These are phyloP conservation scores for Beta macrorhiza DNA, from an alignment of 179 eudicot species.

Conservation along the genomic window DNA sequence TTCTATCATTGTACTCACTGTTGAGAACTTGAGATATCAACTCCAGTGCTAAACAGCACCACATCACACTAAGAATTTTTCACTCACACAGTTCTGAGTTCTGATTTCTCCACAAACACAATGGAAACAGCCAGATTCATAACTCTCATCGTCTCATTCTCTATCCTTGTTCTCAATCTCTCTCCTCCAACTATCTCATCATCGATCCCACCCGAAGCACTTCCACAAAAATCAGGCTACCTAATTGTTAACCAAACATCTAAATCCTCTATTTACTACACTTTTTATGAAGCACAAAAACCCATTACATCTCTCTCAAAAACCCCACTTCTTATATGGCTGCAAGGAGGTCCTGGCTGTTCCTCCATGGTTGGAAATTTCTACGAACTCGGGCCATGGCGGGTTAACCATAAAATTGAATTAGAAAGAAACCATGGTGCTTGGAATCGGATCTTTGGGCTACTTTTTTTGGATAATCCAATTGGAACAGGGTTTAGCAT, in stretches of 20 bases:
- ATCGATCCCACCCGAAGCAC: constrained; percentile 49
- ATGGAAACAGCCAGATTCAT: not conserved
- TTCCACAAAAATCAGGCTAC: constrained; percentile 80
- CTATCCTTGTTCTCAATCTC: constrained; percentile 26
- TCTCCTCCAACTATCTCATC: constrained; percentile 20
- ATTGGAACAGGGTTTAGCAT: constrained; percentile 78
- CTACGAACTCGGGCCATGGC: constrained; percentile 86
- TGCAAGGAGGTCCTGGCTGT: constrained; percentile 96
- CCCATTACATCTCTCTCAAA: constrained; percentile 35
- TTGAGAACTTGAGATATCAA: not conserved
- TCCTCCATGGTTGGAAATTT: constrained; percentile 83
- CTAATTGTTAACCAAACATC: constrained; percentile 54
- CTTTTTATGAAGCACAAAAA: constrained; percentile 70
- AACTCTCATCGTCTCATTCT: constrained; percentile 12
- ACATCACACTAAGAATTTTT: not conserved
- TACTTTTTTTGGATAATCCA: constrained; percentile 76
- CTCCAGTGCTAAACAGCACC: not conserved
- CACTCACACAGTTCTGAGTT: not conserved
- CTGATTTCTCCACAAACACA: not conserved
- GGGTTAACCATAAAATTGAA: constrained; percentile 35
- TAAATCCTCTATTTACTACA: constrained; percentile 69
- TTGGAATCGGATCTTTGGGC: constrained; percentile 74
- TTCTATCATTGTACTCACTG: not conserved
- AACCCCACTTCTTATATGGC: constrained; percentile 86
- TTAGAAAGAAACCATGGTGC: constrained; percentile 51